Percentiles rank a stretch among this genome's conserved stretches.
These are phyloP conservation scores for Xenoacremonium recifei DNA, from an alignment of 2,329 filamentous ascomycete genomes.

Conservation along the genomic window DNA sequence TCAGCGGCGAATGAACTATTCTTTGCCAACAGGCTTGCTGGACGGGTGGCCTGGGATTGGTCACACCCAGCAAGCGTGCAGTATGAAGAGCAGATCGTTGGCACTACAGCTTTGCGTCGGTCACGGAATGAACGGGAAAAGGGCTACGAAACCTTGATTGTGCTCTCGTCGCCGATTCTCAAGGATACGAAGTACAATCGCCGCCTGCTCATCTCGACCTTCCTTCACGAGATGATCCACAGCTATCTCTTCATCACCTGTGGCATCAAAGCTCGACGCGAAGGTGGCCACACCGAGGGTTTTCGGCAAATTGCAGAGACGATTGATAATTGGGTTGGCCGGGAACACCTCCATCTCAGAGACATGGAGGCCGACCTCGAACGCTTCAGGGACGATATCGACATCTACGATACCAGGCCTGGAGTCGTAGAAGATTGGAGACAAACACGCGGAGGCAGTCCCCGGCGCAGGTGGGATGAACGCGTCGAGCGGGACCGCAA, in stretches of 20 bases:
- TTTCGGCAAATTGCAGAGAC: constrained; percentile 57
- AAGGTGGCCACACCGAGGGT: constrained; percentile 60
- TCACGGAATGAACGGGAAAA: constrained; percentile 34
- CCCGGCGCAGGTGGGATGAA: constrained; percentile 18
- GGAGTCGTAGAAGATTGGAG: constrained; percentile 14
- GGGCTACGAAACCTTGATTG: constrained; percentile 62
- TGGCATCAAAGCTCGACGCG: constrained; percentile 53
- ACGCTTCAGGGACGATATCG: constrained; percentile 41
- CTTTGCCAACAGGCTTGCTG: constrained; percentile 54
- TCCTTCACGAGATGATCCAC: constrained; percentile 66
- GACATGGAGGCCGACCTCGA: constrained; percentile 63
- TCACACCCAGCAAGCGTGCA: constrained; percentile 47
- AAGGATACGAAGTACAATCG: constrained; percentile 55
- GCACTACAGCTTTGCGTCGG: constrained; percentile 59
- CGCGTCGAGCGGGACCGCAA: constrained; percentile 9
- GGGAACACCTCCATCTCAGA: constrained; percentile 51
- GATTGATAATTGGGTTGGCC: constrained; percentile 62
- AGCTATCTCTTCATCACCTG: constrained; percentile 64
- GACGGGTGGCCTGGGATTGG: constrained; percentile 64
- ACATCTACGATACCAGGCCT: too few species aligned
- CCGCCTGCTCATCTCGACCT: constrained; percentile 61
- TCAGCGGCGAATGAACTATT: constrained; percentile 62
- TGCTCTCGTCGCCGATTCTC: constrained; percentile 60
- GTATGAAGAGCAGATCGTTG: constrained; percentile 57
- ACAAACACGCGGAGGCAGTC: constrained; percentile 8